phyloP scores from a whole-genome alignment of 2,329 filamentous ascomycete species.

The Aspergillus pseudoviridinutans region DNA sequence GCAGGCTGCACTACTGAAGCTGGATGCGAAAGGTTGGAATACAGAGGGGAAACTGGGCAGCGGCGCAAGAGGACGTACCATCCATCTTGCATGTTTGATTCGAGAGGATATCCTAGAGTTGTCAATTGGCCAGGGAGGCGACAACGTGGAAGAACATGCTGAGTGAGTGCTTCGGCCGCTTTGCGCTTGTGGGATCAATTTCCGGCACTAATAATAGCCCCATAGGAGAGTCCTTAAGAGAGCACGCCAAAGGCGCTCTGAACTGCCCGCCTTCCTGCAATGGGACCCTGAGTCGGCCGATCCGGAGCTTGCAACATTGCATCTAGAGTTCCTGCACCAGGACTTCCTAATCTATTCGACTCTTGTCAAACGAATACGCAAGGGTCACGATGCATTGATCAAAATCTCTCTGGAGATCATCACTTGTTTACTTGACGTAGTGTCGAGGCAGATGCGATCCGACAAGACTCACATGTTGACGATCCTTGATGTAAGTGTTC shows the following conservation, averaged over 20 bases:
- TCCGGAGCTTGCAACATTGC: background rate
- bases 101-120: constrained; percentile 21
- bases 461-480: background rate
- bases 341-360: constrained; percentile 19
- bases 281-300: constrained; percentile 4
- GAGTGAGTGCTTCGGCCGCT: background rate
- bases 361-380: constrained; percentile 10
- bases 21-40: constrained; percentile 22
- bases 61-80: constrained; percentile 7
- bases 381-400: constrained; percentile 1
- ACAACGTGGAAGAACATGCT: constrained; percentile 1
- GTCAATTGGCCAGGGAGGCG: constrained; percentile 5
- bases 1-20: constrained; percentile 6
- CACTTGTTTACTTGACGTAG: background rate
- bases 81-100: constrained; percentile 10
- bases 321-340: constrained; percentile 18
- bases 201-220: background rate
- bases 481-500: constrained; percentile 3
- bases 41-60: constrained; percentile 9
- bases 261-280: constrained; percentile 4
- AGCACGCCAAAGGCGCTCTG: background rate
- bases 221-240: background rate
- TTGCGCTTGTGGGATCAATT: background rate
- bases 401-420: constrained; percentile 3
- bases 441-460: constrained; percentile 2